Evolutionary conservation across 345 rosid genomes (phyloP).

Genomic region (Viola odorata): DNA sequence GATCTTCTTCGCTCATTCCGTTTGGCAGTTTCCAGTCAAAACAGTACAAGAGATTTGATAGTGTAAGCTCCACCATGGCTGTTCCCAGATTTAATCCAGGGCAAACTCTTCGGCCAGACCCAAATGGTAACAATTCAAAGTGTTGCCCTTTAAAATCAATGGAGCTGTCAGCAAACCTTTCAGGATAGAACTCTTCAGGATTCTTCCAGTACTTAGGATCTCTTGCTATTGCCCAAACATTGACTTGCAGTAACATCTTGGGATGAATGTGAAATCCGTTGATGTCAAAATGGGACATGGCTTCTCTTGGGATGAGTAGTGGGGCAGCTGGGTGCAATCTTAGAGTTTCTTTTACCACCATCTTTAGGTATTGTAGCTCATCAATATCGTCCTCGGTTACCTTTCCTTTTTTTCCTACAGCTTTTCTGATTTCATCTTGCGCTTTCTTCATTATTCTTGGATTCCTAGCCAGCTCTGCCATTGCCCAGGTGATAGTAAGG

Average conservation of each 20-base stretch:
- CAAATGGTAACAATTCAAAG: conserved; percentile 16
- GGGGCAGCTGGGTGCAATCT: conserved; percentile 50
- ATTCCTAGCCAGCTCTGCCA: conserved; percentile 8
- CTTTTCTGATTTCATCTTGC: conserved; percentile 6
- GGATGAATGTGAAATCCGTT: conserved; percentile 29
- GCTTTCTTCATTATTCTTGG: conserved; percentile 9
- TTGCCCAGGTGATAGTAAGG: conserved; percentile 4
- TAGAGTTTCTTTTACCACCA: conserved; percentile 45
- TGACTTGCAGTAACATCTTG: conserved; percentile 31
- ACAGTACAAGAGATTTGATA: conserved; percentile 9
- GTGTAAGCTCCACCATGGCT: conserved; percentile 1
- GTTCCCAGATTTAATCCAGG: conserved; percentile 11
- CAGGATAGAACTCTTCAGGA: conserved; percentile 2
- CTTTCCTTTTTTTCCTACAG: not conserved
- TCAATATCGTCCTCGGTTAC: conserved; percentile 12
- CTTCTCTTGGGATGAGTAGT: conserved; percentile 41
- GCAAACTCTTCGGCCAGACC: conserved; percentile 17
- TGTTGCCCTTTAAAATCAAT: conserved; percentile 12
- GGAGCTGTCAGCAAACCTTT: conserved; percentile 9
- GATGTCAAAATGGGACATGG: conserved; percentile 30
- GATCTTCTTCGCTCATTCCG: not conserved
- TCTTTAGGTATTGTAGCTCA: conserved; percentile 33
- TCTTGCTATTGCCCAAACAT: conserved; percentile 40
- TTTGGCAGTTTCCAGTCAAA: conserved; percentile 10
- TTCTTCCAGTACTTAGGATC: conserved; percentile 10